Base-by-base conservation (phyloP, 2,329 filamentous ascomycete species). In the Drechslerella coelobrocha region DNA sequence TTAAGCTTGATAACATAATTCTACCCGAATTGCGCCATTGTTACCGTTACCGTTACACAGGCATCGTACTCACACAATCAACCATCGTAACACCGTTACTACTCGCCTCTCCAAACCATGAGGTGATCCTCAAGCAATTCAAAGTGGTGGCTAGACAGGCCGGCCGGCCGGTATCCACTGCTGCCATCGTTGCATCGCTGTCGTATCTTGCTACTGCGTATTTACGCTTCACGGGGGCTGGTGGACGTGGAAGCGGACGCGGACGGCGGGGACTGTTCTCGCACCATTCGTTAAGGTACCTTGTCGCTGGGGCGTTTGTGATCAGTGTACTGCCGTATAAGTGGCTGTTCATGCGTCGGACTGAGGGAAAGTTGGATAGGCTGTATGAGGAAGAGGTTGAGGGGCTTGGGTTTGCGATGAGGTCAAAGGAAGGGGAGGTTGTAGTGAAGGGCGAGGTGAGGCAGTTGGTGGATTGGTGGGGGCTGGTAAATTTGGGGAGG, bases 391-490 rank as follows among this genome's bases (percentile, higher is more conserved):
- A 62, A 27, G 65, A 69, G 27, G 45, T 69, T 14, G 43, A 27
- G 23, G 21, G 24, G 24, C 17, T 17, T 39, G 50, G 24, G 7
- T 47, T 61, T 23, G 48, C n/a, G 17, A 55, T 39, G 7, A 37
- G 37, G 19, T 5, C 6, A 8, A 34, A 53, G 19, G 52, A 59
- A 10, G 53, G 50, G n/a, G 57, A 48, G 29, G 57, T 69, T 12
- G 45, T 69, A 4, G 53, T 69, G 29, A 62, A 61, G 14, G 57
- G 52, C 1, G 65, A 69, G 39, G 65, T 69, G 34, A 59, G 57
- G 27, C 26, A 47, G 26, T 34, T 69, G 27, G 65, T 69, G 19
- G 65, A 69, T 50, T 53, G 57, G 52, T 69, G 65, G 65, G 65
- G 65, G 37, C 1, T 69, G 21, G 19, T 59, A 37, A 69, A 69